Conservation (phyloP, 1,139 yeast species). For the Yamadazyma diddensiae region DNA sequence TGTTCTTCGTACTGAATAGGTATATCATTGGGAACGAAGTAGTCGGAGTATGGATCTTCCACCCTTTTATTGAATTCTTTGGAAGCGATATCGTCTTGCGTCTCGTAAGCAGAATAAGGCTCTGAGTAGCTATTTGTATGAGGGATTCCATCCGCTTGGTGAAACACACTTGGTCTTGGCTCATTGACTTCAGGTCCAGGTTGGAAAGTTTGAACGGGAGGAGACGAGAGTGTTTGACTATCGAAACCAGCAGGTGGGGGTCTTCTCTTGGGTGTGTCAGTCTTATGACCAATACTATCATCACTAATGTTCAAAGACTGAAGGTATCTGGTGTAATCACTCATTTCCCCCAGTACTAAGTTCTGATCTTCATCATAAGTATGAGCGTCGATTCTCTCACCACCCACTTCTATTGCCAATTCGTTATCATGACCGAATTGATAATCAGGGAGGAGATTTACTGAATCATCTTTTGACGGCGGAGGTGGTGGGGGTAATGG, state of each 20-base stretch:
- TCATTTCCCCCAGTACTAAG: conserved; percentile 5
- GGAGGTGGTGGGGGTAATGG: conserved; percentile 37
- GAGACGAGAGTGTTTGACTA: too few relatives aligned
- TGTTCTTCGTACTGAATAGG: too few relatives aligned
- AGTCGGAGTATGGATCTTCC: conserved; percentile 23
- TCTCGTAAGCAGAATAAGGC: conserved; percentile 30
- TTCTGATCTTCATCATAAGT: conserved; percentile 4
- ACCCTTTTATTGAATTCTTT: conserved; percentile 18
- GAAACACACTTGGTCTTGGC: not conserved
- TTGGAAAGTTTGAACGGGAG: not conserved
- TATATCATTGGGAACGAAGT: conserved; percentile 13
- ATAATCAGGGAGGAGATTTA: conserved; percentile 19
- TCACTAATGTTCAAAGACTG: conserved; percentile 13
- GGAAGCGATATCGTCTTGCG: conserved; percentile 16
- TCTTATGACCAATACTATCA: conserved; percentile 8
- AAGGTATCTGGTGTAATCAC: conserved; percentile 14
- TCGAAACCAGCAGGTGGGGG: conserved; percentile 19
- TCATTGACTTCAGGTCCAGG: not conserved
- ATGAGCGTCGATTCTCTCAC: conserved; percentile 6
- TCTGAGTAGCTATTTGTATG: conserved; percentile 16
- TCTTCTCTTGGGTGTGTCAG: conserved; percentile 7
- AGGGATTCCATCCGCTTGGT: conserved; percentile 3
- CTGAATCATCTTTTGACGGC: conserved; percentile 15
- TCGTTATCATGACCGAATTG: conserved; percentile 15
- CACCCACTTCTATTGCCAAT: conserved; percentile 10